Conservation (phyloP, 73 alveolate genomes). For the Tetrahymena malaccensis region DNA sequence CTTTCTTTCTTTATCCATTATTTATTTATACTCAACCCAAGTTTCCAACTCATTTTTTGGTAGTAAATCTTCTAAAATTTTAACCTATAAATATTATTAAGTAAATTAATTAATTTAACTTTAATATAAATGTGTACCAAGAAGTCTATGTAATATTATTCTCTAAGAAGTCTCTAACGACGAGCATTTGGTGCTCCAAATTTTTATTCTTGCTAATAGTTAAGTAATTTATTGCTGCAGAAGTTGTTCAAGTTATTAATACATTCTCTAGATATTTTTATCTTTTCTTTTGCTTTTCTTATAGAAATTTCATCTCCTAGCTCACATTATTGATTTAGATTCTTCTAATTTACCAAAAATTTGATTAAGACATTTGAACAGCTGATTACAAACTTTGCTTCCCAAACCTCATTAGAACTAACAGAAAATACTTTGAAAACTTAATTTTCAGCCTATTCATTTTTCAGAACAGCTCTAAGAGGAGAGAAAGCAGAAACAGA, state of each 20-base stretch:
- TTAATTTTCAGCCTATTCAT: constrained; percentile 18
- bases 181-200: constrained; percentile 18
- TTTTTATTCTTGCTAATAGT: constrained; percentile 31
- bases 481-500: neutral
- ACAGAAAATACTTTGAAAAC: constrained; percentile 29
- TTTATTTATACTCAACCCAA: neutral
- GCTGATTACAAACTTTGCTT: constrained; percentile 27
- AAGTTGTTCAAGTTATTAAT: constrained; percentile 20
- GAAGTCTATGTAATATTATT: constrained; percentile 25
- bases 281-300: constrained; percentile 5
- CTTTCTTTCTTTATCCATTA: neutral
- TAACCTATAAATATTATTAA: neutral
- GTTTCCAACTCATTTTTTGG: constrained; percentile 8
- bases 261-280: constrained; percentile 28
- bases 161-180: constrained; percentile 16
- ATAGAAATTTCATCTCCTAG: constrained; percentile 6
- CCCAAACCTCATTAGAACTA: constrained; percentile 41
- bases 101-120: neutral
- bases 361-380: constrained; percentile 22
- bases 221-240: constrained; percentile 15
- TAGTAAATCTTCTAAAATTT: constrained; percentile 10
- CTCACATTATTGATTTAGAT: constrained; percentile 8
- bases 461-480: neutral
- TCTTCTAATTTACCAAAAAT: neutral
- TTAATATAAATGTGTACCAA: neutral